These are phyloP conservation scores for Trichocomaceae sp. DNA, from an alignment of 2,329 filamentous ascomycete species.

Conservation along the genomic window DNA sequence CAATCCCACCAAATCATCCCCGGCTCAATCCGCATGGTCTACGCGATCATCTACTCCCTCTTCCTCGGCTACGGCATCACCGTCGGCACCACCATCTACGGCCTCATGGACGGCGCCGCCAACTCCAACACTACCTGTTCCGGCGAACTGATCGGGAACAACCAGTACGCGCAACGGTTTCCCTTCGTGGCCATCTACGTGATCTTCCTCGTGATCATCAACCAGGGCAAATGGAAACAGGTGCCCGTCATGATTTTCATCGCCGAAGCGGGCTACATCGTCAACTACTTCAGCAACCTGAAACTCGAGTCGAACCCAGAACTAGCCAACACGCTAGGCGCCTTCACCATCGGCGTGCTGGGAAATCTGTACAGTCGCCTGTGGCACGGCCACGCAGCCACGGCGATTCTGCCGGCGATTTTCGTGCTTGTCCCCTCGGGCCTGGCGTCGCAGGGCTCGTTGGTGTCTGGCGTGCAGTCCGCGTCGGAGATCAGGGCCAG, in stretches of 20 bases:
- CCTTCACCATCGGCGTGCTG: slow-evolving; percentile 66
- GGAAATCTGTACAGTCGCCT: slow-evolving; percentile 70
- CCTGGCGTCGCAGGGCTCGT: slow-evolving; percentile 50
- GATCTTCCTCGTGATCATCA: slow-evolving; percentile 67
- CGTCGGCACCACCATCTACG: slow-evolving; percentile 58
- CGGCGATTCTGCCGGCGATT: slow-evolving; percentile 79
- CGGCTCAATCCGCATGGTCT: slow-evolving; percentile 67
- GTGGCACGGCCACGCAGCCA: slow-evolving; percentile 71
- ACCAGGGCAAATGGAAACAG: slow-evolving; percentile 75
- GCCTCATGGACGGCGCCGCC: slow-evolving; percentile 52
- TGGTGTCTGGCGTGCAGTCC: slow-evolving; percentile 51
- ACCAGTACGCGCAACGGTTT: slow-evolving; percentile 50
- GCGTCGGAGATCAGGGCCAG: slow-evolving; percentile 46
- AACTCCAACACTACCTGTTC: slow-evolving; percentile 44
- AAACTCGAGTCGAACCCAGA: slow-evolving; percentile 65
- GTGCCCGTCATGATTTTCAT: slow-evolving; percentile 70
- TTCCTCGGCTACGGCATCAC: slow-evolving; percentile 68
- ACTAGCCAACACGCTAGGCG: slow-evolving; percentile 70
- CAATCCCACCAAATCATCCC: slow-evolving; percentile 64
- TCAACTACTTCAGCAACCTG: slow-evolving; percentile 65
- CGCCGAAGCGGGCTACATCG: slow-evolving; percentile 64
- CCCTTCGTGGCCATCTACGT: slow-evolving; percentile 68
- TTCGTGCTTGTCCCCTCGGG: slow-evolving; percentile 62
- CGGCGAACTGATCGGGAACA: slow-evolving; percentile 43
- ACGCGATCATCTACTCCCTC: slow-evolving; percentile 66